phyloP scores from a whole-genome alignment of 805 yeast genomes.

The Metschnikowia corniflorae region DNA sequence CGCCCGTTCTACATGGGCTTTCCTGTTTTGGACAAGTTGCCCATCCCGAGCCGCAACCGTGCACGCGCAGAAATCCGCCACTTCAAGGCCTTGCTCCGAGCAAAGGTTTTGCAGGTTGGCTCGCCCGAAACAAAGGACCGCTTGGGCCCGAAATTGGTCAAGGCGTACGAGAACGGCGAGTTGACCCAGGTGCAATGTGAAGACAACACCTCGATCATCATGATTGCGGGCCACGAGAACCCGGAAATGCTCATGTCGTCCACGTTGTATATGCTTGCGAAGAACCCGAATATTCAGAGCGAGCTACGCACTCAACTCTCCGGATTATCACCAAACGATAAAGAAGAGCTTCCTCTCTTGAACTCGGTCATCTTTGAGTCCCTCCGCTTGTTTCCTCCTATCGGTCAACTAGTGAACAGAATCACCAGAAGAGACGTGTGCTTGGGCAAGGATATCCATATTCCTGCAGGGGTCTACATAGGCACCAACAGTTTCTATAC shows the following conservation, averaged over 20 bases:
- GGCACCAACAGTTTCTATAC: constrained; percentile 56
- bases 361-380: constrained; percentile 43
- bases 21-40: constrained; percentile 50
- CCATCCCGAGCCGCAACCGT: constrained; percentile 43
- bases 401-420: constrained; percentile 54
- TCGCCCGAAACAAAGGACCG: constrained; percentile 33
- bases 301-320: constrained; percentile 20
- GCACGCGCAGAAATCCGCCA: constrained; percentile 38
- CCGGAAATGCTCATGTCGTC: constrained; percentile 53
- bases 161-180: constrained; percentile 33
- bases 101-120: constrained; percentile 22
- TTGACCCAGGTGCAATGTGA: constrained; percentile 45
- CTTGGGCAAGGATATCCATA: constrained; percentile 39
- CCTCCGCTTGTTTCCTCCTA: constrained; percentile 51
- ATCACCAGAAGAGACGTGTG: constrained; percentile 34
- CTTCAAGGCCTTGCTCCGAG: constrained; percentile 18
- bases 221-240: constrained; percentile 64
- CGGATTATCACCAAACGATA: background rate
- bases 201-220: constrained; percentile 52
- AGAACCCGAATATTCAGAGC: constrained; percentile 33
- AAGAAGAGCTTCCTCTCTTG: constrained; percentile 21
- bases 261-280: constrained; percentile 44
- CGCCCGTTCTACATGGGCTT: constrained; percentile 52
- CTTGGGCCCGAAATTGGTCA: constrained; percentile 28
- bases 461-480: constrained; percentile 50